Percentiles rank a stretch among this genome's conserved stretches.
phyloP scores from a whole-genome alignment of 225 moss, liverwort and hornwort species.

The Lunularia cruciata region DNA sequence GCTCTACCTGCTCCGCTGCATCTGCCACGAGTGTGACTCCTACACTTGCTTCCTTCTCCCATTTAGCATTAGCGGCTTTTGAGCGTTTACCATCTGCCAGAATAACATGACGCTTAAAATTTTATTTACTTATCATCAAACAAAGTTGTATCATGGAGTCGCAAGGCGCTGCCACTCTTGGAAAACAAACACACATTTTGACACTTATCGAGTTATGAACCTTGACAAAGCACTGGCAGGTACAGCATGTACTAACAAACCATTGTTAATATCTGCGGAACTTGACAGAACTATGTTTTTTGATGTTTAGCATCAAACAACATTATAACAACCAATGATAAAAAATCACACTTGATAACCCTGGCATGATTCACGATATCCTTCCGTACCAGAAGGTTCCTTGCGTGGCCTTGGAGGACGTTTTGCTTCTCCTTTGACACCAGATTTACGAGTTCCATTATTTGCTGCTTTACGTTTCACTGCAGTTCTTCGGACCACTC shows the following conservation, averaged over 20 bases:
- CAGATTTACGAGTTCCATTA: constrained; percentile 32
- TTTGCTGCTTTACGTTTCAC: constrained; percentile 45
- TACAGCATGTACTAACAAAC: too few species aligned
- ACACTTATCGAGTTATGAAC: background rate
- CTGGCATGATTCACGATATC: background rate
- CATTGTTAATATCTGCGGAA: too few species aligned
- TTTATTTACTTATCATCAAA: background rate
- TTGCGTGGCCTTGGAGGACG: constrained; percentile 47
- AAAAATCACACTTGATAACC: too few species aligned
- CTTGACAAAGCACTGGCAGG: too few species aligned
- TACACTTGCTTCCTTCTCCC: constrained; percentile 44
- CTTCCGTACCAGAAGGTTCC: constrained; percentile 38
- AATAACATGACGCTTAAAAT: constrained; percentile 27
- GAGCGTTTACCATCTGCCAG: constrained; percentile 44
- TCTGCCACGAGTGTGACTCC: constrained; percentile 40
- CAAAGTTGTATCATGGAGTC: background rate
- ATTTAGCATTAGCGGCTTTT: constrained; percentile 36
- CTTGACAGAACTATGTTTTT: too few species aligned
- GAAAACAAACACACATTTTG: background rate
- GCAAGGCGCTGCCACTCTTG: background rate
- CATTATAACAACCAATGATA: background rate
- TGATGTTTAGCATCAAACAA: background rate
- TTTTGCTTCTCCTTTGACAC: constrained; percentile 35
- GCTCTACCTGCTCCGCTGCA: constrained; percentile 45
- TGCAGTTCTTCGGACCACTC: constrained; percentile 25